phyloP scores from a whole-genome alignment of 192 early-diverging fungal species.

The Physocladia obscura region DNA sequence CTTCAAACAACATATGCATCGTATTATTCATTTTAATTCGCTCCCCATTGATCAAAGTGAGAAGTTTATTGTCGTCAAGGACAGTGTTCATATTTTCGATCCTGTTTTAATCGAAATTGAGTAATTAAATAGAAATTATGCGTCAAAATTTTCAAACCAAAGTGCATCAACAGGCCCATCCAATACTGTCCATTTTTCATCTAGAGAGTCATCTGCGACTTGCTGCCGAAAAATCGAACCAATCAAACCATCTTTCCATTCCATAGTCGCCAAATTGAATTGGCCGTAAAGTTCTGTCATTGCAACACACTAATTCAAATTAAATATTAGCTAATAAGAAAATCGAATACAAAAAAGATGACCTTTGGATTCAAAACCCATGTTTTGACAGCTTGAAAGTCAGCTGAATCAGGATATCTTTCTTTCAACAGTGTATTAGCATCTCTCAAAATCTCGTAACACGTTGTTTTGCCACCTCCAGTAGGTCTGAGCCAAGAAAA shows the following conservation, averaged over 20 bases:
- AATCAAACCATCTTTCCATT: conserved; percentile 66
- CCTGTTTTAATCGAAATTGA: conserved; percentile 28
- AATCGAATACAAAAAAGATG: background rate
- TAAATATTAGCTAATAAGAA: background rate
- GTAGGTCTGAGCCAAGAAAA: conserved; percentile 35
- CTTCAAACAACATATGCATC: conserved; percentile 69
- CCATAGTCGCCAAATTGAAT: conserved; percentile 65
- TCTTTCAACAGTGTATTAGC: conserved; percentile 45
- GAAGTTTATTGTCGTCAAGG: conserved; percentile 65
- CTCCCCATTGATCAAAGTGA: conserved; percentile 65
- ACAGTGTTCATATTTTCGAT: conserved; percentile 69
- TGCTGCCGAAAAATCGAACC: conserved; percentile 54
- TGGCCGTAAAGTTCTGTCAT: conserved; percentile 66
- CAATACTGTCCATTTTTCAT: conserved; percentile 65
- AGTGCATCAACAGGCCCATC: conserved; percentile 65
- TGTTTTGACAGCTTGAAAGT: conserved; percentile 53
- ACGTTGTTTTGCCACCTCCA: conserved; percentile 63
- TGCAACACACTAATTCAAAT: conserved; percentile 43
- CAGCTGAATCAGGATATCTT: conserved; percentile 20
- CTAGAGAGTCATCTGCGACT: conserved; percentile 51
- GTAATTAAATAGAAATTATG: background rate
- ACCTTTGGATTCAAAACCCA: conserved; percentile 68
- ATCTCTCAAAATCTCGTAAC: conserved; percentile 55
- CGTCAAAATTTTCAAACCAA: conserved; percentile 62
- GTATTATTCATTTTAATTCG: conserved; percentile 60